Percentiles rank a stretch among this genome's conserved stretches.
Conservation (phyloP, 148 eudicot species). For the Drosera capensis region DNA sequence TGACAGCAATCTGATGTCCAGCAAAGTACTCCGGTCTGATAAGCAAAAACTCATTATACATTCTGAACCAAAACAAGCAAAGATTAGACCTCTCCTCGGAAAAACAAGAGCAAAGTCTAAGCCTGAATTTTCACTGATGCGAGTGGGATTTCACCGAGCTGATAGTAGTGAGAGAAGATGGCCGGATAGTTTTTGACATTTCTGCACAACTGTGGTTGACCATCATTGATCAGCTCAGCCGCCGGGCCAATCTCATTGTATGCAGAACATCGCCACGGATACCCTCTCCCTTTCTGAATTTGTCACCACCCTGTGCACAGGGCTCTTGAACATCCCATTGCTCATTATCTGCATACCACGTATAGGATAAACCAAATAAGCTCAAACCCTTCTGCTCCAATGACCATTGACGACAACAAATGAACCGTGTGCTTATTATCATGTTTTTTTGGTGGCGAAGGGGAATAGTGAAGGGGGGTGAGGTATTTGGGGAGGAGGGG, state of each 20-base stretch:
- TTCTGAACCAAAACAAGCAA: too few species aligned
- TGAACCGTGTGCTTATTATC: too few species aligned
- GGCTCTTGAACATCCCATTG: background rate
- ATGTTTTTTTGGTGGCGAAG: background rate
- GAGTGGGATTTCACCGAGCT: background rate
- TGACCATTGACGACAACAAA: too few species aligned
- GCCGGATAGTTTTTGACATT: background rate
- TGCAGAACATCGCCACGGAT: constrained; percentile 1
- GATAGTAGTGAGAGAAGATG: background rate
- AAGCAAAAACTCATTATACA: too few species aligned
- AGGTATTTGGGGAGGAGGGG: background rate
- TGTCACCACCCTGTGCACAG: constrained; percentile 3
- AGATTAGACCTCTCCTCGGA: too few species aligned
- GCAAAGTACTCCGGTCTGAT: too few species aligned
- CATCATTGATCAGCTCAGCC: background rate
- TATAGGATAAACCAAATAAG: background rate
- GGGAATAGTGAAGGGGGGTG: background rate
- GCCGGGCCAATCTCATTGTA: background rate
- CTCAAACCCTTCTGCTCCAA: background rate
- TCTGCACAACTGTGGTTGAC: background rate
- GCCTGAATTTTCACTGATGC: background rate
- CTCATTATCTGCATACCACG: background rate
- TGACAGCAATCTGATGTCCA: too few species aligned
- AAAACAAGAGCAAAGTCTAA: too few species aligned
- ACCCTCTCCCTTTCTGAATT: constrained; percentile 1